Evolutionary conservation across 2,329 filamentous ascomycete genomes (phyloP), one percentile per base, ranked within the genome.

Genomic region (Coniella lustricola): DNA sequence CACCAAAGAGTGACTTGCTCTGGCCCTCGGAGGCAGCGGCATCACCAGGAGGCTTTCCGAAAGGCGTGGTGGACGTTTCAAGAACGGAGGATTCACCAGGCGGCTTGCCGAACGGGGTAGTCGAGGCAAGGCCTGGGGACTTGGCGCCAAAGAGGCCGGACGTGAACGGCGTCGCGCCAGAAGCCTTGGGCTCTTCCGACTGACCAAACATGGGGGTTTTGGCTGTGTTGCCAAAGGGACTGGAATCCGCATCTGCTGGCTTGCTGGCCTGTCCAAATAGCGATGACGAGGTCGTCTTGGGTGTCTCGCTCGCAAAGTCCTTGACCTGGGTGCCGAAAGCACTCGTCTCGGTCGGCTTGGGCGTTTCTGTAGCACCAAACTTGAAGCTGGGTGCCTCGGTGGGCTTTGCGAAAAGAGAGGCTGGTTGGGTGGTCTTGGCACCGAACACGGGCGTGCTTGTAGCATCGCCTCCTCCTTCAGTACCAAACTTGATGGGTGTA

Each of bases 401-500:
- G 45, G 38, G 42, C 8, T 64, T 51, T n/a, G 64, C 59, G 37
- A 71, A 69, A 22, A 67, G 50, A 32, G 63, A 62, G 50, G 58
- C 63, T 46, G 61, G 55, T 41, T 60, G 59, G 32, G 57, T 57
- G 22, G 62, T 57, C 33, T 56, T 18, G 44, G 58, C 49, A 36
- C 64, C 61, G 51, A 70, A 68, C 12, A 64, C 31, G 13, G 57
- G 40, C 31, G 46, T 20, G n/a, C 38, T 48, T 36, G 55, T 53
- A 33, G 64, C 46, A 25, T 64, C 59, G 10, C 61, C 49, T 16
- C 61, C 49, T 16, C 25, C 25, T 5, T 62, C 46, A 20, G 63
- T 45, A 12, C 69, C 69, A 57, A 79, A 79, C 58, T 79, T 79
- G 60, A 82, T 76, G 2, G 77, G 76, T 1, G 64, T 69, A 48